Percentiles rank a stretch among this genome's conserved stretches.
phyloP scores from a whole-genome alignment of 768 basidiomycete species.

The Tricholoma matsutake region DNA sequence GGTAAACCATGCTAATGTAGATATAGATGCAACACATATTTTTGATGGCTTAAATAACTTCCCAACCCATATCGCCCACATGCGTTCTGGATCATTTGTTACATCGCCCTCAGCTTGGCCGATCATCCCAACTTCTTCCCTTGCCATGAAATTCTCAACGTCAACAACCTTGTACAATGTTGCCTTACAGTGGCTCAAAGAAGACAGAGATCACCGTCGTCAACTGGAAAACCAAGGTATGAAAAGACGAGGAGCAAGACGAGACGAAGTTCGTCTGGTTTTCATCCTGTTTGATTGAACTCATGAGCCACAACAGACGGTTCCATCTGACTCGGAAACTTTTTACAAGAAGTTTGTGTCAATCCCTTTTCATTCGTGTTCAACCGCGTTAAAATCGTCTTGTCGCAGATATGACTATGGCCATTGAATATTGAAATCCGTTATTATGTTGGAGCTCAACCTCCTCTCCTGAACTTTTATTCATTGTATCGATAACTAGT shows the following conservation, averaged over 20 bases:
- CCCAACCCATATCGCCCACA: conserved; percentile 91
- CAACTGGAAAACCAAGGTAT: conserved; percentile 54
- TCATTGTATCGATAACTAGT: background rate
- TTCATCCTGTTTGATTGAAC: background rate
- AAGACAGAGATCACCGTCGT: conserved; percentile 69
- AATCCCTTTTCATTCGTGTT: background rate
- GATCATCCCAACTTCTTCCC: conserved; percentile 25
- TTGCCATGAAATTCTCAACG: conserved; percentile 18
- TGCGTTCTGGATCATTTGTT: conserved; percentile 78
- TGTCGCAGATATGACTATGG: conserved; percentile 40
- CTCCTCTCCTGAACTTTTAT: background rate
- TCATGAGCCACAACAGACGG: conserved; percentile 34
- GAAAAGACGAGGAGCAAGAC: conserved; percentile 60
- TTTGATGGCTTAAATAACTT: conserved; percentile 91
- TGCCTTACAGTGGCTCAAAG: conserved; percentile 84
- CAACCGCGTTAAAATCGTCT: background rate
- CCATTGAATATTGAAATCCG: conserved; percentile 24
- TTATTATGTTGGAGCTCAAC: conserved; percentile 11
- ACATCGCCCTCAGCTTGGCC: conserved; percentile 73
- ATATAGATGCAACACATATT: conserved; percentile 90
- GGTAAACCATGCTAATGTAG: conserved; percentile 3
- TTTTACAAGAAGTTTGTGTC: conserved; percentile 78
- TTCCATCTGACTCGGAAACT: conserved; percentile 74
- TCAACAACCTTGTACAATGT: conserved; percentile 56
- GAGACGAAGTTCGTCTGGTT: conserved; percentile 42